A percentile compares a stretch with the other conserved stretches of the same genome.
Evolutionary conservation across 2,329 filamentous ascomycete genomes (phyloP).

Genomic region (Alternaria incomplexa): DNA sequence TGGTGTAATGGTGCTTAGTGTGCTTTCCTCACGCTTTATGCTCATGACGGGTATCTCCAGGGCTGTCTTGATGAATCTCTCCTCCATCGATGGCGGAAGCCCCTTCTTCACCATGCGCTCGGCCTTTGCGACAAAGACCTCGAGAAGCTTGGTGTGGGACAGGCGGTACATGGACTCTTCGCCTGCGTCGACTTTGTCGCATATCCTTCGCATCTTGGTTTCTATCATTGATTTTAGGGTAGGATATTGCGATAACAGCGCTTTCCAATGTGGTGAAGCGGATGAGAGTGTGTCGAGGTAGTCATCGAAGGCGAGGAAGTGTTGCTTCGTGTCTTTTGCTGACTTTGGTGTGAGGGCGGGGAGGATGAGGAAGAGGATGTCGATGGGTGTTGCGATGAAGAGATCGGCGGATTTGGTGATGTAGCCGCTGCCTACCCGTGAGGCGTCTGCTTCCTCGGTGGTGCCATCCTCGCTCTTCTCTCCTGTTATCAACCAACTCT

Average conservation of each 20-base stretch:
- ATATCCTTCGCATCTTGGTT: conserved; percentile 71
- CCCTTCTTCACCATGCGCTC: conserved; percentile 67
- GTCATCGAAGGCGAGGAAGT: conserved; percentile 74
- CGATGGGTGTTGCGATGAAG: conserved; percentile 82
- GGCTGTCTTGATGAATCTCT: conserved; percentile 77
- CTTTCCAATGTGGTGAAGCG: conserved; percentile 63
- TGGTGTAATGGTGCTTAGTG: conserved; percentile 33
- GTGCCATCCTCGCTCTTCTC: conserved; percentile 13
- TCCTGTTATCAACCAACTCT: conserved; percentile 61
- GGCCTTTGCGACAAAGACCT: conserved; percentile 73
- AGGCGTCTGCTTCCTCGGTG: not conserved
- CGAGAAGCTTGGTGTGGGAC: conserved; percentile 72
- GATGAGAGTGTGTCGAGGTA: conserved; percentile 69
- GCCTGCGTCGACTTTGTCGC: conserved; percentile 82
- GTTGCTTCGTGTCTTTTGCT: conserved; percentile 60
- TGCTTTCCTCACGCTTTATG: conserved; percentile 65
- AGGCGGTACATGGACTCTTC: conserved; percentile 86
- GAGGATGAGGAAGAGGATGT: conserved; percentile 82
- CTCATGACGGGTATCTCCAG: conserved; percentile 78
- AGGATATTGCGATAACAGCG: conserved; percentile 58
- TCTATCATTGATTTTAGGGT: conserved; percentile 59
- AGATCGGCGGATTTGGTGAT: conserved; percentile 73
- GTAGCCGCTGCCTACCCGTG: conserved; percentile 52
- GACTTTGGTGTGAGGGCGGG: conserved; percentile 66
- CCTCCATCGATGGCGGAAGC: conserved; percentile 82